Evolutionary conservation across 2,329 filamentous ascomycete genomes (phyloP).

Genomic region (Fusarium pseudograminearum): DNA sequence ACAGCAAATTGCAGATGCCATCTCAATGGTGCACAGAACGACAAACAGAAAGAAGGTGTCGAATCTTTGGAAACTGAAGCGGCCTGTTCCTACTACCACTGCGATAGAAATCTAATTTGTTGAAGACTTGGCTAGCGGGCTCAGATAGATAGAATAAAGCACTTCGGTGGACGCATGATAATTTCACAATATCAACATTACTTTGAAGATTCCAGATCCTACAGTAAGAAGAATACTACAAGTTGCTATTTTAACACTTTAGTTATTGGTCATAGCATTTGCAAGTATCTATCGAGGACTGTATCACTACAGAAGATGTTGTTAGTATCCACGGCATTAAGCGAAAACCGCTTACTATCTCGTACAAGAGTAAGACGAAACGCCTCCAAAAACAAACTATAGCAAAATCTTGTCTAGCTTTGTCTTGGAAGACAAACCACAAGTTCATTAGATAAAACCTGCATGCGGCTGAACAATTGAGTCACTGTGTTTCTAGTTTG

Average conservation of each 20-base stretch:
- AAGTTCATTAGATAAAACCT: background rate
- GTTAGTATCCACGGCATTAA: background rate
- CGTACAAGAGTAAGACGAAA: background rate
- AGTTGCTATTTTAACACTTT: background rate
- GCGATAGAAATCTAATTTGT: background rate
- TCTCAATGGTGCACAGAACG: background rate
- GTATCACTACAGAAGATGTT: background rate
- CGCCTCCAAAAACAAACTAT: background rate
- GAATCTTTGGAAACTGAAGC: background rate
- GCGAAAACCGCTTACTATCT: background rate
- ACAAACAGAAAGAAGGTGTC: background rate
- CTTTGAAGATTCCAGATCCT: background rate
- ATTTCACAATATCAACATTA: no score
- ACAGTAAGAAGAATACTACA: background rate
- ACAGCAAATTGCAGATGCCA: slow-evolving; percentile 6
- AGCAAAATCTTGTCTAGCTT: background rate
- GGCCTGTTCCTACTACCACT: background rate
- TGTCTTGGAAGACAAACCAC: no score
- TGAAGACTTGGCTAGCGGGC: background rate
- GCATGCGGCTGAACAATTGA: background rate
- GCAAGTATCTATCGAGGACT: background rate
- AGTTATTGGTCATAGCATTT: rapidly evolving
- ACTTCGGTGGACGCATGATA: background rate
- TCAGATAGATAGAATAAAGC: background rate
- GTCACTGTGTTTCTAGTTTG: background rate